Percentiles rank a stretch among this genome's conserved stretches.
These are phyloP conservation scores for Trametes coccinea DNA, from an alignment of 768 basidiomycete genomes.

Conservation along the genomic window DNA sequence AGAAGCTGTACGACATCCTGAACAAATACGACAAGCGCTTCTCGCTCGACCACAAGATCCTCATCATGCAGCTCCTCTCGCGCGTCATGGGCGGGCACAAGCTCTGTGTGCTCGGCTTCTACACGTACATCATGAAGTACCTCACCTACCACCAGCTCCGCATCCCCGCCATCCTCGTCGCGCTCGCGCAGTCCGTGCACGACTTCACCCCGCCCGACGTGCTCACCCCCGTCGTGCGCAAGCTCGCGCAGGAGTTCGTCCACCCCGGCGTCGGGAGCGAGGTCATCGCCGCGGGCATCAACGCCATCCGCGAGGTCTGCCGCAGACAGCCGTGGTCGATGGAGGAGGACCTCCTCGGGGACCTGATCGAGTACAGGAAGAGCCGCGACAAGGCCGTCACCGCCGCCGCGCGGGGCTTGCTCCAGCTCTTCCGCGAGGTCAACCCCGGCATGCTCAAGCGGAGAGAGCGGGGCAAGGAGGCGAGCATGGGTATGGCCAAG, in stretches of 20 bases:
- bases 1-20: slow-evolving; percentile 87
- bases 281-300: slow-evolving; percentile 95
- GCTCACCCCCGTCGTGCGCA: slow-evolving; percentile 83
- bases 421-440: slow-evolving; percentile 93
- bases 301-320: slow-evolving; percentile 94
- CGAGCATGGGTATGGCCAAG: slow-evolving; percentile 69
- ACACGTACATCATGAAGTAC: slow-evolving; percentile 95
- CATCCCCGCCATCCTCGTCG: slow-evolving; percentile 89
- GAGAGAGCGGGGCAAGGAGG: slow-evolving; percentile 91
- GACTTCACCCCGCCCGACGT: slow-evolving; percentile 94
- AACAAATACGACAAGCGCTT: slow-evolving; percentile 91
- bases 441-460: slow-evolving; percentile 91
- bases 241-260: slow-evolving; percentile 93
- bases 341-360: slow-evolving; percentile 90
- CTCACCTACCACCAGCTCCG: slow-evolving; percentile 89
- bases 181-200: slow-evolving; percentile 93
- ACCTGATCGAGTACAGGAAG: slow-evolving; percentile 93
- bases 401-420: slow-evolving; percentile 81
- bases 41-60: slow-evolving; percentile 94
- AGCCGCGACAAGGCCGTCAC: slow-evolving; percentile 93
- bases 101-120: slow-evolving; percentile 90
- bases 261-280: slow-evolving; percentile 96
- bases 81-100: slow-evolving; percentile 93
- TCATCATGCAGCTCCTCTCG: slow-evolving; percentile 94
- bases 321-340: slow-evolving; percentile 94